A percentile compares a stretch with the other conserved stretches of the same genome.
phyloP scores from a whole-genome alignment of 2,329 filamentous ascomycete genomes.

The Volutella citrinella region DNA sequence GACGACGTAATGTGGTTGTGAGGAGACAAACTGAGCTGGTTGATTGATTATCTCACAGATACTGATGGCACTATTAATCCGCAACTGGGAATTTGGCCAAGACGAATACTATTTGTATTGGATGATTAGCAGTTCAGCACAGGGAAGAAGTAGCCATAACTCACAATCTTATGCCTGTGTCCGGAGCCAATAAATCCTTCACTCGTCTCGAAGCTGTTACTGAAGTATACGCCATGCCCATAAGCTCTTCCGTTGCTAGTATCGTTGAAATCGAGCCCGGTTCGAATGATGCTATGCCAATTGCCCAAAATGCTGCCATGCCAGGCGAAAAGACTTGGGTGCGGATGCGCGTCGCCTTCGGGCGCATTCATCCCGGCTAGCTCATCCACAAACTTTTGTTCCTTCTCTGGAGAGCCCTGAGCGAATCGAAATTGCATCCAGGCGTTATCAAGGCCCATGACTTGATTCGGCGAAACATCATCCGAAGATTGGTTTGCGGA shows the following conservation, averaged over 20 bases:
- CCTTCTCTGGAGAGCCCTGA: constrained; percentile 86
- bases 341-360: constrained; percentile 29
- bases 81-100: constrained; percentile 69
- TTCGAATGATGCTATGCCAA: constrained; percentile 87
- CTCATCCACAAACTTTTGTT: constrained; percentile 67
- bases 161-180: too few species aligned
- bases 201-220: constrained; percentile 29
- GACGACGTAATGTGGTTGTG: constrained; percentile 66
- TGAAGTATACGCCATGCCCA: constrained; percentile 83
- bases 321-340: constrained; percentile 80
- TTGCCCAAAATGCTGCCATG: constrained; percentile 76
- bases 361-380: constrained; percentile 43
- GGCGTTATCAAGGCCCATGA: constrained; percentile 56
- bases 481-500: constrained; percentile 42
- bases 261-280: constrained; percentile 71
- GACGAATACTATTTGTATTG: not conserved
- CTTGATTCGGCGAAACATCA: constrained; percentile 37
- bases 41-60: constrained; percentile 84
- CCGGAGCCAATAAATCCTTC: constrained; percentile 8
- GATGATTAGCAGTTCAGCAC: constrained; percentile 6
- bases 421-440: constrained; percentile 85
- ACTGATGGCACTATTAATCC: constrained; percentile 59
- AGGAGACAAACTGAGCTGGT: constrained; percentile 57
- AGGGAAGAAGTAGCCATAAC: too few species aligned
- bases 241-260: constrained; percentile 63